Conservation (phyloP, 495 filamentous ascomycete genomes). For the Bacidia rubella region DNA sequence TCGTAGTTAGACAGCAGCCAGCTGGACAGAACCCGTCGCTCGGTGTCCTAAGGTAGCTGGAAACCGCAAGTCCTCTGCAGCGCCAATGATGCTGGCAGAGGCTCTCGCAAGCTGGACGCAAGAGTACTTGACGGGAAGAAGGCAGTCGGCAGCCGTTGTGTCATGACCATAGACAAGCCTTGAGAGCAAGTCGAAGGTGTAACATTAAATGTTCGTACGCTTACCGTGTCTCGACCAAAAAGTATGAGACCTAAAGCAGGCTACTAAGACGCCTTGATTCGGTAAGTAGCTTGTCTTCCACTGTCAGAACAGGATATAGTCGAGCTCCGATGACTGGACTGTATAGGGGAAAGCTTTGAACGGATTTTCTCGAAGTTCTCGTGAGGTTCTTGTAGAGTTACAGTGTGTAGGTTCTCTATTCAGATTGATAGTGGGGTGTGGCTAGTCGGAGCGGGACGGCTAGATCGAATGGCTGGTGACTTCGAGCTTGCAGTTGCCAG, state of each 20-base stretch:
- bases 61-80: too few relatives aligned
- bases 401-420: background rate
- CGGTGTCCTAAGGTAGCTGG: background rate
- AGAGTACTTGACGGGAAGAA: background rate
- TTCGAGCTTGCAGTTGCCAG: too few relatives aligned
- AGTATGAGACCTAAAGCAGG: background rate
- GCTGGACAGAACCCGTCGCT: background rate
- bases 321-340: too few relatives aligned
- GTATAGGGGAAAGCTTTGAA: too few relatives aligned
- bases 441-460: background rate
- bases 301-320: too few relatives aligned
- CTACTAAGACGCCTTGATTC: background rate
- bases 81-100: too few relatives aligned
- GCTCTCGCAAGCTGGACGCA: too few relatives aligned
- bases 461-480: too few relatives aligned
- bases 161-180: background rate
- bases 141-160: background rate
- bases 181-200: too few relatives aligned
- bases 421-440: background rate
- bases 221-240: background rate
- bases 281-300: background rate
- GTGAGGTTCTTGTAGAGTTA: background rate
- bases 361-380: too few relatives aligned
- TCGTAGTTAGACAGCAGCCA: conserved; percentile 5
- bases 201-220: too few relatives aligned